These are phyloP conservation scores for Trypanosoma congolense DNA, from an alignment of 208 protist species.

Conservation along the genomic window DNA sequence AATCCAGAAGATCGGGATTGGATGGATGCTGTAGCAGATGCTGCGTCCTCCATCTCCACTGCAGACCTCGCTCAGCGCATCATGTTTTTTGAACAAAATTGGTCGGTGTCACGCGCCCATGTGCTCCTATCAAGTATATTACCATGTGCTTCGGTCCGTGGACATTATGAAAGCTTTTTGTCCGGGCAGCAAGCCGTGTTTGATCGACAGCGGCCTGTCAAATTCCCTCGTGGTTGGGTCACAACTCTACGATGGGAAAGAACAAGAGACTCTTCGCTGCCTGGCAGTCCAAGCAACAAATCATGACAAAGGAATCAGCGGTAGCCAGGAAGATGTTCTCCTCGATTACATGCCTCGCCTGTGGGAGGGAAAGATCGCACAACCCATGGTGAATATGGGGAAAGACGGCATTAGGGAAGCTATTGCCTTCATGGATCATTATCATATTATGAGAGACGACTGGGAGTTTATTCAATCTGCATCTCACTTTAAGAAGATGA, in stretches of 20 bases:
- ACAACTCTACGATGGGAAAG: conserved; percentile 86
- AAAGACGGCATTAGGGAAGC: conserved; percentile 75
- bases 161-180: conserved; percentile 84
- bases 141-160: conserved; percentile 74
- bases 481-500: conserved; percentile 71
- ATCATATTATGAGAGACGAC: conserved; percentile 84
- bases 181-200: conserved; percentile 65
- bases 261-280: conserved; percentile 72
- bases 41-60: conserved; percentile 61
- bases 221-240: conserved; percentile 87
- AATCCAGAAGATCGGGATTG: conserved; percentile 48
- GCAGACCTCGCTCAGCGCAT: conserved; percentile 69
- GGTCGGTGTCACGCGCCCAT: conserved; percentile 73
- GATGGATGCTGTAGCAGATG: conserved; percentile 49
- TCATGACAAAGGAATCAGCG: conserved; percentile 47
- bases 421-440: conserved; percentile 82
- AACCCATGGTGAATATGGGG: conserved; percentile 40
- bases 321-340: conserved; percentile 69
- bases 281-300: conserved; percentile 64
- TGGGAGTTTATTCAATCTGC: conserved; percentile 84
- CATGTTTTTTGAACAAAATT: conserved; percentile 89
- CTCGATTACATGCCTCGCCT: conserved; percentile 85
- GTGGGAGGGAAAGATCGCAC: conserved; percentile 54
- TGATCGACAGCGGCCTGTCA: conserved; percentile 79
- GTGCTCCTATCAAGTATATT: conserved; percentile 72